phyloP scores from a whole-genome alignment of 2,329 filamentous ascomycete species.

The Talaromyces sp. region DNA sequence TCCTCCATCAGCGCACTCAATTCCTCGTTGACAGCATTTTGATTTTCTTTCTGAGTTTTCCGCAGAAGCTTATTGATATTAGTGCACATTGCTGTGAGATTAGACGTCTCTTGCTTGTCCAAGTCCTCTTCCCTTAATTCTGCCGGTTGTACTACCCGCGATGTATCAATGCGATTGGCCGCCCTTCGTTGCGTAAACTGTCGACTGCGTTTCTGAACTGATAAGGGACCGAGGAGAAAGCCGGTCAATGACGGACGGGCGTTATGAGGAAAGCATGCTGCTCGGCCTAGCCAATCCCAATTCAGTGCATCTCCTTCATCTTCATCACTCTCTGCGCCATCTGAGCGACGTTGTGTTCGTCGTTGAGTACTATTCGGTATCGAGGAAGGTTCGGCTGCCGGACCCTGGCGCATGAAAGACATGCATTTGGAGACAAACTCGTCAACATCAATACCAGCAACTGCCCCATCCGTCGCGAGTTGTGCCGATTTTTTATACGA shows the following conservation, averaged over 20 bases:
- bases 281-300: constrained; percentile 77
- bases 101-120: constrained; percentile 69
- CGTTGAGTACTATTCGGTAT: constrained; percentile 34
- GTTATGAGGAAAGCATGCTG: constrained; percentile 69
- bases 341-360: constrained; percentile 29
- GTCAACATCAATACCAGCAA: constrained; percentile 77
- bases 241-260: constrained; percentile 70
- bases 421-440: constrained; percentile 90
- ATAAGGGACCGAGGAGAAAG: constrained; percentile 83
- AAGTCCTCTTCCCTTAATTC: constrained; percentile 71
- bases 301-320: constrained; percentile 74
- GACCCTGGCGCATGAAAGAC: constrained; percentile 71
- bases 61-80: constrained; percentile 63
- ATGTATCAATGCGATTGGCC: constrained; percentile 60
- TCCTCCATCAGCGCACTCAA: constrained; percentile 24
- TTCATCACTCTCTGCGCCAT: constrained; percentile 59
- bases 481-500: constrained; percentile 72
- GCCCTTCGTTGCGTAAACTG: constrained; percentile 66
- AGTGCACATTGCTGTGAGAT: constrained; percentile 72
- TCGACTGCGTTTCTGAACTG: constrained; percentile 77
- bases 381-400: constrained; percentile 50
- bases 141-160: constrained; percentile 67
- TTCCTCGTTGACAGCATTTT: constrained; percentile 46
- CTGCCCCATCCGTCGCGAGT: constrained; percentile 66
- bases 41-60: constrained; percentile 37